phyloP scores from a whole-genome alignment of 2,329 filamentous ascomycete genomes.

The Mollisia scopiformis region DNA sequence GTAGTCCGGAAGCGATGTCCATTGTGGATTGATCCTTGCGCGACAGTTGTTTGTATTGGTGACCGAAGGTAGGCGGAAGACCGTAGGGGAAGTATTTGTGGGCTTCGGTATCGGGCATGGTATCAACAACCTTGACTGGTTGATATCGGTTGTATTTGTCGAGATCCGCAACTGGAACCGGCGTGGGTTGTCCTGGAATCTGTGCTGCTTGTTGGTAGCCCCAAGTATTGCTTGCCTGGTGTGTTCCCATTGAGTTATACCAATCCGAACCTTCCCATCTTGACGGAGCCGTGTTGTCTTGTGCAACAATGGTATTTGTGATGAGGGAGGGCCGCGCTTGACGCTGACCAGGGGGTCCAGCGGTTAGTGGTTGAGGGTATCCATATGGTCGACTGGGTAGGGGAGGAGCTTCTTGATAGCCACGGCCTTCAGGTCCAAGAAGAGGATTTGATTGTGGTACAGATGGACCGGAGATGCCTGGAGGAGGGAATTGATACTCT shows the following conservation, averaged over 20 bases:
- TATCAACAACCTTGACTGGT: slow-evolving; percentile 28
- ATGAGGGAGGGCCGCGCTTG: not conserved
- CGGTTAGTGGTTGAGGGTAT: slow-evolving; percentile 38
- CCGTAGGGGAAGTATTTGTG: slow-evolving; percentile 35
- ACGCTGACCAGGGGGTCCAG: slow-evolving; percentile 38
- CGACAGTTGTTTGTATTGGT: slow-evolving; percentile 20
- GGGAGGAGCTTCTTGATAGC: not conserved
- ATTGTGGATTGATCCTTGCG: slow-evolving; percentile 13
- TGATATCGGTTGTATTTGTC: slow-evolving; percentile 8
- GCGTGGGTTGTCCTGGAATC: not conserved
- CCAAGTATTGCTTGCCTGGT: not conserved
- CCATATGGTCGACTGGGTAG: slow-evolving; percentile 20
- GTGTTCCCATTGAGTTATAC: slow-evolving; percentile 1
- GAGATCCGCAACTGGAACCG: not conserved
- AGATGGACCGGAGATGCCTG: slow-evolving; percentile 14
- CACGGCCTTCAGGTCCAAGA: slow-evolving; percentile 12
- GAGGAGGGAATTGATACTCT: slow-evolving; percentile 31
- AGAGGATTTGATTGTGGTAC: slow-evolving; percentile 26
- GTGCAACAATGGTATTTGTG: slow-evolving; percentile 7
- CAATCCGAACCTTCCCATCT: not conserved
- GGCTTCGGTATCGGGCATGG: slow-evolving; percentile 23
- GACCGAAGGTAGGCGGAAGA: slow-evolving; percentile 29
- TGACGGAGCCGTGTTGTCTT: too few relatives aligned
- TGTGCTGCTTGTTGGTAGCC: not conserved
- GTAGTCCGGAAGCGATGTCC: slow-evolving; percentile 1